These are phyloP conservation scores for Zea mays DNA, from an alignment of 176 grass and related monocot genomes.

Conservation along the genomic window DNA sequence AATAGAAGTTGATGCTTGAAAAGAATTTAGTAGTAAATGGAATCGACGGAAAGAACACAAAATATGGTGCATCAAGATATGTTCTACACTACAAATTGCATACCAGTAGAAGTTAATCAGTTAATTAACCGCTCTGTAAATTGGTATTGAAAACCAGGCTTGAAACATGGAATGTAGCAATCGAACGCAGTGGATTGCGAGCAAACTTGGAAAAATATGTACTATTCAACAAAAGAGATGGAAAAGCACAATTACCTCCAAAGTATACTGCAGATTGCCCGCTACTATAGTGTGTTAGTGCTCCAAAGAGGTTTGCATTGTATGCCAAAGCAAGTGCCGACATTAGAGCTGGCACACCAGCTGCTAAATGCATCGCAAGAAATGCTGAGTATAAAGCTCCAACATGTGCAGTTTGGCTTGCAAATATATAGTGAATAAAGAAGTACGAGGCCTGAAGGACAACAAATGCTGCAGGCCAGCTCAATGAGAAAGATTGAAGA, in stretches of 20 bases:
- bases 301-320: conserved; percentile 94
- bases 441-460: conserved; percentile 96
- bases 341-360: conserved; percentile 78
- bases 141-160: not conserved
- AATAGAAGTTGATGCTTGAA: not conserved
- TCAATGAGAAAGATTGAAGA: conserved; percentile 81
- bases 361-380: conserved; percentile 94
- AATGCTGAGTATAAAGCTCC: conserved; percentile 87
- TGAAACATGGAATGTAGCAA: not conserved
- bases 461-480: conserved; percentile 87
- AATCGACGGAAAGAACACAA: not conserved
- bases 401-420: conserved; percentile 95
- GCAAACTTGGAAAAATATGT: conserved; percentile 22
- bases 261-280: conserved; percentile 91
- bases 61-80: not conserved
- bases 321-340: conserved; percentile 82
- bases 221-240: not conserved
- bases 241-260: conserved; percentile 68
- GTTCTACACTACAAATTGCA: conserved; percentile 7
- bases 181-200: not conserved
- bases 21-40: not conserved
- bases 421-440: conserved; percentile 92
- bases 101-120: not conserved
- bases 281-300: conserved; percentile 94
- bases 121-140: not conserved